Evolutionary conservation across 106 monocot genomes (phyloP).

Genomic region (Vanilla planifolia): DNA sequence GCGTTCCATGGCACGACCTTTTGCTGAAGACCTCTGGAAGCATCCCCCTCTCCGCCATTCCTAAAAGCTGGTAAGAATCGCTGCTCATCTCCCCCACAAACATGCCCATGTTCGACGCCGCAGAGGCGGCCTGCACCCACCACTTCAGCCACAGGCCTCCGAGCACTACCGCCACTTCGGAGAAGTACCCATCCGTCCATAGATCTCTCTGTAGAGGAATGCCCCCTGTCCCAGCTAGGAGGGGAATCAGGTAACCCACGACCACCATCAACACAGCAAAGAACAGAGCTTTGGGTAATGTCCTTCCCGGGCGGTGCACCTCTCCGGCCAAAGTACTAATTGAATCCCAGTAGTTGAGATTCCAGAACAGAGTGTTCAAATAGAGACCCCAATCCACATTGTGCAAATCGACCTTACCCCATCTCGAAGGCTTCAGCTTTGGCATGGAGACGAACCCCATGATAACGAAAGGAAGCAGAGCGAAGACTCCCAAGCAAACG

Average conservation of each 20-base stretch:
- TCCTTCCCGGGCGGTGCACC: conserved; percentile 27
- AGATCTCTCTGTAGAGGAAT: conserved; percentile 25
- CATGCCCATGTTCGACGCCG: conserved; percentile 44
- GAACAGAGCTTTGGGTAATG: conserved; percentile 35
- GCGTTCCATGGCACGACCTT: conserved; percentile 35
- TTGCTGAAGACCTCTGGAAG: conserved; percentile 31
- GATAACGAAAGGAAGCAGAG: conserved; percentile 33
- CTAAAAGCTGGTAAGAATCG: conserved; percentile 36
- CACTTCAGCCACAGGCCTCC: conserved; percentile 40
- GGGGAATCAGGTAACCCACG: conserved; percentile 22
- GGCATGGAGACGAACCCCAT: conserved; percentile 40
- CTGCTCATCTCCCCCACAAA: conserved; percentile 41
- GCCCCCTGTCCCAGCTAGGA: conserved; percentile 27
- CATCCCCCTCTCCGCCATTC: conserved; percentile 46
- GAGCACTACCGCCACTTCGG: conserved; percentile 26
- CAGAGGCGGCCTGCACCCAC: conserved; percentile 31
- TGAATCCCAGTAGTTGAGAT: conserved; percentile 43
- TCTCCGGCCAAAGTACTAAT: conserved; percentile 51
- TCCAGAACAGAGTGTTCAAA: conserved; percentile 41
- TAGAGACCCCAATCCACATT: conserved; percentile 35
- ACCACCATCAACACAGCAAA: conserved; percentile 27
- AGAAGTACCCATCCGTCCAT: conserved; percentile 42
- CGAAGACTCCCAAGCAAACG: conserved; percentile 27
- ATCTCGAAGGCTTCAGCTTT: conserved; percentile 19
- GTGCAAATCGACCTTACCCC: conserved; percentile 19